A percentile compares a stretch with the other conserved stretches of the same genome.
These are phyloP conservation scores for Peterozyma toletana DNA, from an alignment of 805 yeast genomes.

Conservation along the genomic window DNA sequence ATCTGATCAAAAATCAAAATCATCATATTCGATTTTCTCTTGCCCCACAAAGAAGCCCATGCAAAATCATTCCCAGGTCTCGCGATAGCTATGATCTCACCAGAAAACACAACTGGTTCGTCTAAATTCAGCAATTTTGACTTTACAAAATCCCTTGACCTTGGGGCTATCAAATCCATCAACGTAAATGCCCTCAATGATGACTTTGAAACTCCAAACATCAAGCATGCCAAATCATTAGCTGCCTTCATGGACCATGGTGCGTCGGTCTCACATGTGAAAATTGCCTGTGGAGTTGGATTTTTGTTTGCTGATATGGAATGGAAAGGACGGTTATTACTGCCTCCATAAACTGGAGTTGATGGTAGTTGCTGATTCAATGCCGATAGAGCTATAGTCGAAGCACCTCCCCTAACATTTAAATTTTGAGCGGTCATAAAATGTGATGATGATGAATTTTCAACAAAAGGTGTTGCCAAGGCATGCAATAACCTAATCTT, in stretches of 20 bases:
- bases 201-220: slow-evolving; percentile 72
- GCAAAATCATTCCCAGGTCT: slow-evolving; percentile 60
- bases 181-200: slow-evolving; percentile 57
- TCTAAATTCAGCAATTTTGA: slow-evolving; percentile 37
- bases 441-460: slow-evolving; percentile 19
- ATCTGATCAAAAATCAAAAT: slow-evolving; percentile 87
- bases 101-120: slow-evolving; percentile 58
- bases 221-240: slow-evolving; percentile 81
- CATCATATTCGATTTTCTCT: slow-evolving; percentile 58
- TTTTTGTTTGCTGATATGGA: slow-evolving; percentile 63
- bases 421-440: not conserved
- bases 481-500: slow-evolving; percentile 49
- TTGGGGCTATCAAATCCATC: slow-evolving; percentile 72
- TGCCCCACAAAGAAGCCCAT: slow-evolving; percentile 92
- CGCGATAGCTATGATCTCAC: slow-evolving; percentile 76
- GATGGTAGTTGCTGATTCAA: slow-evolving; percentile 12
- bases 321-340: slow-evolving; percentile 32
- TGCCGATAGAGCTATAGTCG: slow-evolving; percentile 23
- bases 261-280: slow-evolving; percentile 63
- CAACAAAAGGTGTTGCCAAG: slow-evolving; percentile 60
- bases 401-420: not conserved
- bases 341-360: slow-evolving; percentile 11
- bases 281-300: slow-evolving; percentile 71
- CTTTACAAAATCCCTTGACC: slow-evolving; percentile 63
- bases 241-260: slow-evolving; percentile 85